Base-by-base conservation (phyloP, 768 basidiomycete genomes). In the Stropharia rugosoannulata region DNA sequence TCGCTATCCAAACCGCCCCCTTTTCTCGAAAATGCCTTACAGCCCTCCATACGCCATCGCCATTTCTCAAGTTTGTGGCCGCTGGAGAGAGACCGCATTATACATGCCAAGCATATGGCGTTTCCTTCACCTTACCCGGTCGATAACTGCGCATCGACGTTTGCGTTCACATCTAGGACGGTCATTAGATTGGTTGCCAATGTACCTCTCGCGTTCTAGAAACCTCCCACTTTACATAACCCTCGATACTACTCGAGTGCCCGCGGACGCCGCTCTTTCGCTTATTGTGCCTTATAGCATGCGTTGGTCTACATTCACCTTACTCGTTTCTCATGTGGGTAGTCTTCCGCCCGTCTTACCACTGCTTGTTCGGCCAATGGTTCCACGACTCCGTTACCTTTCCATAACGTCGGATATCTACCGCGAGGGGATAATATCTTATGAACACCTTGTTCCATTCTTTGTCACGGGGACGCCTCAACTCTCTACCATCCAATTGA, bases 251-350 rank as follows among this genome's bases (percentile, higher is more conserved):
- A 70, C 67, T 3, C 61, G 66, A 29, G 39, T 67, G 16, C 64
- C 66, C 3, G 49, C 60, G 5, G 44, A 36, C 16, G 51, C 57
- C 19, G 51, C 55, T 5, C 50, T 63, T 9, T 27, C 37, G 3
- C 53, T 59, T 13, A 53, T 63, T 38, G 39, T 5, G 18, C 55
- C 59, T 18, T 37, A 54, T 52, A 64, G 59, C 43, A 18, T 32
- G 8, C 61, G 67, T n/a, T 70, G 68, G 68, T 38, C 37, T n/a
- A 58, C 66, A 1, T 59, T 70, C 41, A 65, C 63, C 5, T 60
- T 70, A 15, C 62, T 70, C 15, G 62, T 66, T 25, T 66, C 66
- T 5, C 68, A 70, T 45, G 60, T 70, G 3, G 68, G 68, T 6
- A 64, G 46, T 36, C 57, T 70, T 4, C 61, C 66, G 13, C 53